Percentiles rank a stretch among this genome's conserved stretches.
Conservation (phyloP, 306 rosid species). For the Rosa persica region DNA sequence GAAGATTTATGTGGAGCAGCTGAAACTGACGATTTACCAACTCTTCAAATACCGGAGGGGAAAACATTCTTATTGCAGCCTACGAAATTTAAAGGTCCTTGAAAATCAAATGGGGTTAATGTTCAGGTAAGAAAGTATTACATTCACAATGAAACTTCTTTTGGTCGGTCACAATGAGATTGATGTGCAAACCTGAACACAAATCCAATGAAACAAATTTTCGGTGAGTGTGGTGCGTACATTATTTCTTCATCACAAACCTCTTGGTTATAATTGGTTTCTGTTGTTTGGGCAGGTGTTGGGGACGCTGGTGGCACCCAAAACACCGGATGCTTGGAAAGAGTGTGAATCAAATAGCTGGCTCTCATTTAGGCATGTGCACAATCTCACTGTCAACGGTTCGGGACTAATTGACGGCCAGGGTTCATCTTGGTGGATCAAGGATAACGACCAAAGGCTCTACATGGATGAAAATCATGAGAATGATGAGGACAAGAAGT, state of each 20-base stretch:
- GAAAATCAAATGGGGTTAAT: neutral
- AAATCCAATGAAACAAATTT: neutral
- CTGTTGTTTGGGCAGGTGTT: neutral
- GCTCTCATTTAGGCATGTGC: neutral
- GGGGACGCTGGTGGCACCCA: neutral
- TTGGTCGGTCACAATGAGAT: no score
- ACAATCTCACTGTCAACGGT: neutral
- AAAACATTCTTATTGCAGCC: constrained; percentile 18
- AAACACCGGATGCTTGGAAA: neutral
- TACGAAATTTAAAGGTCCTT: neutral
- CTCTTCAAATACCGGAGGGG: neutral
- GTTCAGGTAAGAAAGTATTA: constrained; percentile 1
- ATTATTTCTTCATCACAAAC: neutral
- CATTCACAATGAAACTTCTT: no score
- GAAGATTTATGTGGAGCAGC: neutral
- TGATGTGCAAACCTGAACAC: neutral
- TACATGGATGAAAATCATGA: no score
- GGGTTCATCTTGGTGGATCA: neutral
- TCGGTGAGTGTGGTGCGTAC: no score
- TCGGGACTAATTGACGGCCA: neutral
- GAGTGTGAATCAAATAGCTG: neutral
- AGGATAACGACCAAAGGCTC: neutral
- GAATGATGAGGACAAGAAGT: neutral
- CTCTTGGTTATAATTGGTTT: neutral
- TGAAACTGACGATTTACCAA: neutral